These are phyloP conservation scores for Podosphaera aphanis DNA, from an alignment of 2,329 filamentous ascomycete species.

Conservation along the genomic window DNA sequence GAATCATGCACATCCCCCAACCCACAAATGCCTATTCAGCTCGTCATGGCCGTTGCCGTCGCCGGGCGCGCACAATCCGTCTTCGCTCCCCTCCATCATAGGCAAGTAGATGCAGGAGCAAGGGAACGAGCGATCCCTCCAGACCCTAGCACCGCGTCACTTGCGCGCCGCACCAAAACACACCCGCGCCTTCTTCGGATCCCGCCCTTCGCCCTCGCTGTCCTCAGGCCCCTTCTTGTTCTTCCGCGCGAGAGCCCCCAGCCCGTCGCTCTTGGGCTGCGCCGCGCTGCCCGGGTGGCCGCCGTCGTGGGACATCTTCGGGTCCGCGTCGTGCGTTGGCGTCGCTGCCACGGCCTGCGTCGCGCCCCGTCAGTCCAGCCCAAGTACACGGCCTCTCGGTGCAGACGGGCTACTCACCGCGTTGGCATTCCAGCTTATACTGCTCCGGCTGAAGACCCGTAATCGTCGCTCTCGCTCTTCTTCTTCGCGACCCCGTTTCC, in stretches of 20 bases:
- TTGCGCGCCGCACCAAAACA: constrained; percentile 14
- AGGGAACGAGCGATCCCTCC: too few species aligned
- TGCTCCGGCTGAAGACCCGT: constrained; percentile 17
- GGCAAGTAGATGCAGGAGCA: too few species aligned
- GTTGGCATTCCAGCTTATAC: constrained; percentile 31
- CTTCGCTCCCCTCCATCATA: too few species aligned
- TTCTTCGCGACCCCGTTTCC: constrained; percentile 38
- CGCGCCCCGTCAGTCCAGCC: too few species aligned
- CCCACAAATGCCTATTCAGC: too few species aligned
- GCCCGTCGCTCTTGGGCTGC: constrained; percentile 23
- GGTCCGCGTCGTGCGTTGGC: too few species aligned
- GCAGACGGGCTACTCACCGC: constrained; percentile 13
- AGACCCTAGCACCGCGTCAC: constrained; percentile 1
- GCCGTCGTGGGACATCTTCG: constrained; percentile 19
- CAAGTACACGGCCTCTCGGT: neutral
- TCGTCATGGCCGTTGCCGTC: too few species aligned
- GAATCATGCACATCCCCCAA: too few species aligned
- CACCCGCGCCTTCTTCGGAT: constrained; percentile 16
- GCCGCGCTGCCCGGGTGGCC: constrained; percentile 32
- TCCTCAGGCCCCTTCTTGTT: constrained; percentile 29
- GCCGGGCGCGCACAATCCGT: too few species aligned
- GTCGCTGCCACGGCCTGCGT: too few species aligned
- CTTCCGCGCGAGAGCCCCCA: constrained; percentile 23
- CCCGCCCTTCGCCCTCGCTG: constrained; percentile 32
- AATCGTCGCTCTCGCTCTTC: neutral